Evolutionary conservation across 176 grass and related monocot species (phyloP), one percentile per base, ranked within the genome.

Genomic region (Eleusine indica): DNA sequence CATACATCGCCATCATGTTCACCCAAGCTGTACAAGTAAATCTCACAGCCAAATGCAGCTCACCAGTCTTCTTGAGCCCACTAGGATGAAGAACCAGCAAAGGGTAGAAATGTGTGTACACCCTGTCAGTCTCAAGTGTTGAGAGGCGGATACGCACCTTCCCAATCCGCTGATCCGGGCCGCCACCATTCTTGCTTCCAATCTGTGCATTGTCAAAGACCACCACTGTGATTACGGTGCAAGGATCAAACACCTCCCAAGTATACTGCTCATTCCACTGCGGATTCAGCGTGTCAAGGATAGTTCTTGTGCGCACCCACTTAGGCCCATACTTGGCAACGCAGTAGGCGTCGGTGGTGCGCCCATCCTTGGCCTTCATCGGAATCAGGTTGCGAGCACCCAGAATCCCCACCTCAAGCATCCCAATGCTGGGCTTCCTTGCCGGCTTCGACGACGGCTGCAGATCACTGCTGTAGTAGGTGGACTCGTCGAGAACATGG

Each of bases 191-290:
- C 73, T 90, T 85, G 80, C 76, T 76, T 66, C 70, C 79, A 37
- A 94, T 74, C 49, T 98, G 95, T 11, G 80, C 80, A 38, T 98
- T 98, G 77, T 98, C 95, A 11, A 98, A 98, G 22, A 95, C 95
- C 3, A 90, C 92, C 19, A 98, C 80, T 1, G 95, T 95, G 54
- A 98, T 78, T 17, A 98, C 92, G 9, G 96, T 98, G 83, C 92
- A 98, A 1, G 95, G 95, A 77, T 98, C 95, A 14, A 93, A 98
- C 13, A 98, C 95, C 88, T 98, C 95, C 95, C 95, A 98, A 1
- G 92, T 98, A 75, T 95, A 95, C 78, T 98, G 95, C 84, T 98
- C 95, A 25, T 98, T 93, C 95, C 95, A 98, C 35, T 95, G 92
- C 4, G 95, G 95, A 68, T 88, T 86, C 49, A 95, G 82, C 2